Evolutionary conservation across 2,329 filamentous ascomycete genomes (phyloP).

Genomic region (Diaporthe eres): DNA sequence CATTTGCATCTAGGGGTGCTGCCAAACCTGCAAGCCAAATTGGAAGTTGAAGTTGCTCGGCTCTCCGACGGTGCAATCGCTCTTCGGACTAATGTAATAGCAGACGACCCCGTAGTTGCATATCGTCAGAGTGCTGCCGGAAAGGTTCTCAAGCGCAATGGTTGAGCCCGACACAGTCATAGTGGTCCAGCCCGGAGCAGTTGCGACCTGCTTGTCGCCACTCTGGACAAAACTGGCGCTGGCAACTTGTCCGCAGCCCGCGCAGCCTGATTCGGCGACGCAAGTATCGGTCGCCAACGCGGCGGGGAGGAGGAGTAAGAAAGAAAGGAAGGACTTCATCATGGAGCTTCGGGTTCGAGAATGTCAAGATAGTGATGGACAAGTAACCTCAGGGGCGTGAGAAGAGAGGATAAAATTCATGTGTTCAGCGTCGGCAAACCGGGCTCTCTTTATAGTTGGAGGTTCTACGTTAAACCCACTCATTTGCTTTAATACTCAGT

Average conservation of each 20-base stretch:
- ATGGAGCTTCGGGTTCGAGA: background rate
- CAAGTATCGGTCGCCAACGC: background rate
- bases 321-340: constrained; percentile 3
- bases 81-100: background rate
- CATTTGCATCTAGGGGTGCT: constrained; percentile 7
- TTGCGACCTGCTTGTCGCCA: background rate
- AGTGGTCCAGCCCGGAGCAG: constrained; percentile 4
- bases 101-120: background rate
- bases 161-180: background rate
- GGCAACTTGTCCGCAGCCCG: constrained; percentile 22
- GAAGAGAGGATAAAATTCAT: background rate
- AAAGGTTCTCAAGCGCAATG: background rate
- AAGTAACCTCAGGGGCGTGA: background rate
- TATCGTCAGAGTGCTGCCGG: background rate
- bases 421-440: background rate
- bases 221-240: background rate
- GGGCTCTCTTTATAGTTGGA: background rate
- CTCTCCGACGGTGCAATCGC: background rate
- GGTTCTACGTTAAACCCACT: background rate
- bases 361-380: background rate
- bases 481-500: background rate
- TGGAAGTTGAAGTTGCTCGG: background rate
- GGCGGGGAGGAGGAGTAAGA: background rate
- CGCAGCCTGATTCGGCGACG: constrained; percentile 13
- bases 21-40: background rate